Percentiles rank a stretch among this genome's conserved stretches.
These are phyloP conservation scores for Fusarium stilboides DNA, from an alignment of 2,329 filamentous ascomycete species.

Conservation along the genomic window DNA sequence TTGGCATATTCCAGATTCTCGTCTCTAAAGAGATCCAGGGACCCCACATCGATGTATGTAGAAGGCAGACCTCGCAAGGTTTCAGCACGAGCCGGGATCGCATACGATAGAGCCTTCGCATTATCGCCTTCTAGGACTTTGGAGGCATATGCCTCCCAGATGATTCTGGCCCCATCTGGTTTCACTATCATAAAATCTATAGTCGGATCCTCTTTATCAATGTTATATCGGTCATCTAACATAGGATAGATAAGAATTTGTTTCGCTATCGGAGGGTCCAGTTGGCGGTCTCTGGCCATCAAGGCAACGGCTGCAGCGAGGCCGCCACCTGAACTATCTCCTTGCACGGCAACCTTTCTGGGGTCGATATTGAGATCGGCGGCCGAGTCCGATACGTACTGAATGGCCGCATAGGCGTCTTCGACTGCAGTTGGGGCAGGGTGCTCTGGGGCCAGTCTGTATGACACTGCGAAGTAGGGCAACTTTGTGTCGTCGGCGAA, in stretches of 20 bases:
- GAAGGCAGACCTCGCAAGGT: slow-evolving; percentile 52
- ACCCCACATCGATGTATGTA: slow-evolving; percentile 58
- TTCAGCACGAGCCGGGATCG: slow-evolving; percentile 45
- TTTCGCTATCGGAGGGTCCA: slow-evolving; percentile 17
- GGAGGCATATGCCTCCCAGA: slow-evolving; percentile 43
- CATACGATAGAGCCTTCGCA: slow-evolving; percentile 32
- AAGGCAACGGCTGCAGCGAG: slow-evolving; percentile 23
- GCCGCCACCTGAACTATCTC: slow-evolving; percentile 30
- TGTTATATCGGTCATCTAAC: slow-evolving; percentile 29
- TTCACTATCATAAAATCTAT: slow-evolving; percentile 38
- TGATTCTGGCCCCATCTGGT: slow-evolving; percentile 34
- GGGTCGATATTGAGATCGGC: slow-evolving; percentile 22
- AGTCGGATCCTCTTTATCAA: slow-evolving; percentile 7
- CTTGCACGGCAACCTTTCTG: slow-evolving; percentile 21
- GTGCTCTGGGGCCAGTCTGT: slow-evolving; percentile 33
- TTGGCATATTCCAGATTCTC: slow-evolving; percentile 17
- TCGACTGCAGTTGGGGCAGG: slow-evolving; percentile 25
- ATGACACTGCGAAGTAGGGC: slow-evolving; percentile 30
- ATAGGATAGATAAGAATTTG: slow-evolving; percentile 34
- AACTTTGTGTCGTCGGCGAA: slow-evolving; percentile 19
- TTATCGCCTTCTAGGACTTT: slow-evolving; percentile 12
- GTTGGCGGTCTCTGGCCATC: slow-evolving; percentile 15
- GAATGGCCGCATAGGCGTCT: slow-evolving; percentile 28
- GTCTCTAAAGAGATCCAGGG: slow-evolving; percentile 56
- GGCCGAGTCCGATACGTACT: slow-evolving; percentile 6